These are phyloP conservation scores for Scytalidium sp. DNA, from an alignment of 2,329 filamentous ascomycete genomes.

Conservation along the genomic window DNA sequence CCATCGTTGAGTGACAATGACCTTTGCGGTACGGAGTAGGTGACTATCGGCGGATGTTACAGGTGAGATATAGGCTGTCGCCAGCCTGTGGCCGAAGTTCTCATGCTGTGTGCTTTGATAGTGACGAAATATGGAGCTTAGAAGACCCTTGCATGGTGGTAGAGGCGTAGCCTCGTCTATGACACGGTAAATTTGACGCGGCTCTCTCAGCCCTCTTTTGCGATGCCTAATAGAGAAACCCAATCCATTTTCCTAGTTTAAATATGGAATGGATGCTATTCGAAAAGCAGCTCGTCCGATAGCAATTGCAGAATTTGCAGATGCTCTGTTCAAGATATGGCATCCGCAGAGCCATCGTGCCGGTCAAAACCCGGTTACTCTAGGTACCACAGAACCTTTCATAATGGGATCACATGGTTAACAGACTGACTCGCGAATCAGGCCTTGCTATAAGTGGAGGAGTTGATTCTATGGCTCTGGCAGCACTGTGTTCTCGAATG, in stretches of 20 bases:
- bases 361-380: background rate
- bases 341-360: background rate
- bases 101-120: slow-evolving; percentile 10
- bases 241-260: background rate
- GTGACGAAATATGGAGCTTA: background rate
- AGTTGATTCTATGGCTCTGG: slow-evolving; percentile 96
- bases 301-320: slow-evolving; percentile 12
- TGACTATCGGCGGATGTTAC: background rate
- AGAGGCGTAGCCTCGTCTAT: slow-evolving; percentile 8
- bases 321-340: slow-evolving; percentile 13
- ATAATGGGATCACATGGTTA: background rate
- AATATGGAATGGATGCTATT: slow-evolving; percentile 37
- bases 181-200: background rate
- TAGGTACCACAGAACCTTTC: background rate
- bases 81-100: slow-evolving; percentile 11
- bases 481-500: slow-evolving; percentile 62
- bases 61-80: slow-evolving; percentile 15
- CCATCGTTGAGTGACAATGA: slow-evolving; percentile 6
- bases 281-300: slow-evolving; percentile 8
- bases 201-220: background rate
- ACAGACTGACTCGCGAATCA: slow-evolving; percentile 27
- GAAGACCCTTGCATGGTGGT: slow-evolving; percentile 3
- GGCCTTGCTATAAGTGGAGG: slow-evolving; percentile 86
- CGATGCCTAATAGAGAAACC: slow-evolving; percentile 3
- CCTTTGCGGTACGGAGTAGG: background rate